Base-by-base conservation (phyloP, 1,139 yeast genomes). In the Geotrichum cucujoidarum region DNA sequence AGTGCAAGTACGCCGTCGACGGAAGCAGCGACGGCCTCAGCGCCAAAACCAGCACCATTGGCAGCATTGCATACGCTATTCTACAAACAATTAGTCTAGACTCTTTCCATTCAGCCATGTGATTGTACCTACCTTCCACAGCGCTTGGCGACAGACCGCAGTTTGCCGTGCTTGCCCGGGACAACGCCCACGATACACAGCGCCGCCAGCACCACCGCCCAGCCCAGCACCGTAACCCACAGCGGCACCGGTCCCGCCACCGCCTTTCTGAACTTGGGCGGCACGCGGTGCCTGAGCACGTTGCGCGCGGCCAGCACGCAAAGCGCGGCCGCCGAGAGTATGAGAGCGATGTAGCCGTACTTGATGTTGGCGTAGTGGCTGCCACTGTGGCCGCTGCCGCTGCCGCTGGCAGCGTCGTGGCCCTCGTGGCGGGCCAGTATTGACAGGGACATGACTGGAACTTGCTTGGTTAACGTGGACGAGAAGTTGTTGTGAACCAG, bases 31-130 rank as follows among this genome's bases (percentile, higher is more conserved):
- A 72, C 2, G 95, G 89, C 45, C 86, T 69, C 30, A 84, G 58
- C 0, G 81, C 77, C 14, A 88, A 62, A 44, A 80, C 72, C 11
- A 86, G 67, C 49, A 81, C 73, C 30, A 87, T 67, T 0, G 95
- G 94, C 21, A 85, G 66, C 50, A 83, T 63, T 1, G 83, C 77
- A 56, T 79, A 83, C 0, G 87, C 71, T 5, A 88, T 61, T 53
- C 95, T 71, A 6, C 81, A 87, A 45, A 66, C 18, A 14, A 33
- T 24, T 24, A 6, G 27, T 24, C n/a, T n/a, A n/a, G n/a, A n/a
- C n/a, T n/a, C n/a, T n/a, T n/a, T n/a, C n/a, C n/a, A 16, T 13
- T 18, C 16, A 10, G 10, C 22, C 7, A 20, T 33, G 21, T 17
- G 30, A 32, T 10, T 21, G 14, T 2, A 45, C 55, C 33, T 36